Evolutionary conservation across 495 filamentous ascomycete species (phyloP), one percentile per base, ranked within the genome.

Genomic region (Talaromyces liani): DNA sequence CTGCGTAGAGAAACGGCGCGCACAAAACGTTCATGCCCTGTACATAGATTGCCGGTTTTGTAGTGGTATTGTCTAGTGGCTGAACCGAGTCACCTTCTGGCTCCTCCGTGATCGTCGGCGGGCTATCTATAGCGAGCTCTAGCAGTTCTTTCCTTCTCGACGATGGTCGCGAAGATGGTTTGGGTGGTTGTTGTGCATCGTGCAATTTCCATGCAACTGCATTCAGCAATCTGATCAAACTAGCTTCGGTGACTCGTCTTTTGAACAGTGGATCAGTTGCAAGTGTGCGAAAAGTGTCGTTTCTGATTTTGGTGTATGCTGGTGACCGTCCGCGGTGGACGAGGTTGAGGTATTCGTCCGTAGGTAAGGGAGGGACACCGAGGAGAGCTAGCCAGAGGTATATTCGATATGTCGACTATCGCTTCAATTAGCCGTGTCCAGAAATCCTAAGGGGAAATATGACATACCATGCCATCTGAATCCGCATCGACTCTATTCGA

Each of bases 221-320:
- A 69, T 99, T 99, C n/a, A 99, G 82, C 1, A 99, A 81, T 12
- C 94, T 91, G 57, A 97, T 97, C 18, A 99, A 79, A 71, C 91
- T 95, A 27, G 95, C 94, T 72, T 98, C 95, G 34, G 90, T 93
- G 62, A 99, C 94, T 49, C 93, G 87, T 22, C 94, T 88, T 56
- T 94, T 91, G 79, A 98, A 99, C 34, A 98, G 86, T 22, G 93
- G 92, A 69, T 99, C 93, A 31, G 93, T 97, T 8, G 93, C 91
- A 8, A 99, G 77, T 0, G 94, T 99, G 66, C 94, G 91, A 71
- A 97, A 98, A 29, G 94, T 96, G 72, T 99, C 94, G 68, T 99
- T 96, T 69, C 92, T 90, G 70, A 99, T 99, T 75, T 99, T 99
- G 53, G 90, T 85, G 73, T 99, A 96, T 14, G 91, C 92, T 2